Percentiles rank a stretch among this genome's conserved stretches.
Conservation (phyloP, 192 early-diverging fungal species). For the Kappamyces sp. region DNA sequence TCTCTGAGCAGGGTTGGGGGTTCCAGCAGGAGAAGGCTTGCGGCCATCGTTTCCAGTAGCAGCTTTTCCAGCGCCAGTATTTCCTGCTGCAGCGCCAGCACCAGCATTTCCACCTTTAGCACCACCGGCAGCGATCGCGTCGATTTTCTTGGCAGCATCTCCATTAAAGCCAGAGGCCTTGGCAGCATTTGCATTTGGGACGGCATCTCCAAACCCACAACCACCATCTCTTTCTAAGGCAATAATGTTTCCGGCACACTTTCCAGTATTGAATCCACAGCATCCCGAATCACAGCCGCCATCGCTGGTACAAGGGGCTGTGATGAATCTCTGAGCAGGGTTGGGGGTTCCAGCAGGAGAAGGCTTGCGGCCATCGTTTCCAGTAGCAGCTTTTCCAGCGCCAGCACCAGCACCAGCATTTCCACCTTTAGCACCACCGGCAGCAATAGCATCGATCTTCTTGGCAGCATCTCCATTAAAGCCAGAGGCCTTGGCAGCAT, state of each 20-base stretch:
- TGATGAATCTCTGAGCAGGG: slow-evolving; percentile 22
- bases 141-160: not conserved
- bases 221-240: slow-evolving; percentile 26
- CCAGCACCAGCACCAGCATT: slow-evolving; percentile 15
- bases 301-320: slow-evolving; percentile 18
- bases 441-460: not conserved
- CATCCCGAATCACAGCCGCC: slow-evolving; percentile 24
- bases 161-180: slow-evolving; percentile 2
- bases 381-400: not conserved
- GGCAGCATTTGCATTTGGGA: slow-evolving; percentile 23
- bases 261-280: slow-evolving; percentile 20
- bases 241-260: slow-evolving; percentile 24
- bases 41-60: too few relatives aligned
- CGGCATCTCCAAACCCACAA: slow-evolving; percentile 24
- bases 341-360: too few relatives aligned
- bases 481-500: slow-evolving; percentile 19
- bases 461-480: slow-evolving; percentile 12
- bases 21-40: too few relatives aligned
- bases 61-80: slow-evolving; percentile 10
- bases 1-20: not conserved
- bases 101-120: not conserved
- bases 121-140: not conserved
- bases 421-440: not conserved
- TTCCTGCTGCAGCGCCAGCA: not conserved
- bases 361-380: too few relatives aligned